Evolutionary conservation across 495 filamentous ascomycete genomes (phyloP).

Genomic region (Aspergillus diversus): DNA sequence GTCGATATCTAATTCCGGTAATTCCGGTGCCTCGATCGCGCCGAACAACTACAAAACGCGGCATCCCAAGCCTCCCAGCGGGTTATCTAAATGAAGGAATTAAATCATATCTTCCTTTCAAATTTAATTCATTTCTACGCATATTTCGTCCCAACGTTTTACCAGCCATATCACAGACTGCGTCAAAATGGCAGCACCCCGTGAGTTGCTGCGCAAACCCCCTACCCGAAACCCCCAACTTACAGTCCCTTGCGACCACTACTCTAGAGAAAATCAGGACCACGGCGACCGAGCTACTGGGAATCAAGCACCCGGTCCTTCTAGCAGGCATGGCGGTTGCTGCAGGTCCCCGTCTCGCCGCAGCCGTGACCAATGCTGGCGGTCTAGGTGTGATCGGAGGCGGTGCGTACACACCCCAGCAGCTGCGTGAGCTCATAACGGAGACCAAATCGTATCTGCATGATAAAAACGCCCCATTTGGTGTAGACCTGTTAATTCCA

Average conservation of each 20-base stretch:
- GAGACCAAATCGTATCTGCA: slow-evolving; percentile 88
- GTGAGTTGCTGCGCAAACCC: not conserved
- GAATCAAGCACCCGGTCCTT: slow-evolving; percentile 94
- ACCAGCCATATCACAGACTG: not conserved
- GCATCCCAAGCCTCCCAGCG: not conserved
- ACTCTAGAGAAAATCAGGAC: slow-evolving; percentile 79
- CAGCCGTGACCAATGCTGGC: slow-evolving; percentile 95
- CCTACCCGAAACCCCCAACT: not conserved
- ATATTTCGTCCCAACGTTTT: too few relatives aligned
- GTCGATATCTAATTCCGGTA: not conserved
- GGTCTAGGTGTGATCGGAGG: slow-evolving; percentile 96
- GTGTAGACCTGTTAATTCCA: slow-evolving; percentile 91
- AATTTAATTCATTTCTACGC: too few relatives aligned
- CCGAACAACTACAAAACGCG: not conserved
- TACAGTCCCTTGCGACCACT: not conserved
- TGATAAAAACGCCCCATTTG: slow-evolving; percentile 98
- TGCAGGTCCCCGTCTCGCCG: slow-evolving; percentile 93
- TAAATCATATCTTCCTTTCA: too few relatives aligned
- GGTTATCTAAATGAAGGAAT: too few relatives aligned
- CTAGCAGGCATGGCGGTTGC: slow-evolving; percentile 99
- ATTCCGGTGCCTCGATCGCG: not conserved
- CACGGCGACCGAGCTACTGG: slow-evolving; percentile 87
- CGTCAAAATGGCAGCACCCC: not conserved
- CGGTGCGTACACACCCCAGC: slow-evolving; percentile 94
- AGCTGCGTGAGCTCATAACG: slow-evolving; percentile 91